Base-by-base conservation (phyloP, 1,139 yeast genomes). In the Candida pseudoviswanathii region DNA sequence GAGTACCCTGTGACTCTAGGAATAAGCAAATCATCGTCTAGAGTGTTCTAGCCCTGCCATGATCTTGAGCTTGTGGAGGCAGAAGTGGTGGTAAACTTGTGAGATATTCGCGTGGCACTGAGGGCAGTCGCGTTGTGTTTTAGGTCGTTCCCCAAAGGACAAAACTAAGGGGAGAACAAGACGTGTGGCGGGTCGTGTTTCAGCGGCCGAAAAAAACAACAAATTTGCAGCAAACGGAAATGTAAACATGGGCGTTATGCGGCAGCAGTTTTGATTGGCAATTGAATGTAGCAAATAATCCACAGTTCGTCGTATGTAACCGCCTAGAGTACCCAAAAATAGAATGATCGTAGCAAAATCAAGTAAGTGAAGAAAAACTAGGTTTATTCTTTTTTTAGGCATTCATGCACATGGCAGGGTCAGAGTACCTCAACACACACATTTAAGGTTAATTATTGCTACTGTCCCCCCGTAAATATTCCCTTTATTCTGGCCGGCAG, bases 181-280 rank as follows among this genome's bases (percentile, higher is more conserved):
- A 16, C 16, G 16, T 16, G 16, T 16, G 16, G 16, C 16, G 16
- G 16, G 16, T 16, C 16, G 16, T 16, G 16, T 16, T 16, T 16
- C 16, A 16, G 16, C 16, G 16, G 16, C 16, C 16, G 42, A 33
- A 3, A 9, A 22, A n/a, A 32, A 31, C 4, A 8, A 8, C 24
- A 8, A 24, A 33, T 43, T 43, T 43, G 45, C 45, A 43, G 33
- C 45, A 43, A 24, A 26, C 29, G 16, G 40, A 43, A 43, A 43
- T 43, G 45, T 43, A 36, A 43, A 43, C 33, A 34, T 7, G 9
- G 27, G 40, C 45, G 22, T 26, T 30, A 24, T 24, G 29, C 40
- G 25, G 9, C 40, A 37, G 40, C 25, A 37, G 16, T 16, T 37
- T 24, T 24, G 40, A 37, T 37, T 37, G 24, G n/a, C 40, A 37